phyloP scores from a whole-genome alignment of 768 basidiomycete species.

The Leucocoprinus leucothites region DNA sequence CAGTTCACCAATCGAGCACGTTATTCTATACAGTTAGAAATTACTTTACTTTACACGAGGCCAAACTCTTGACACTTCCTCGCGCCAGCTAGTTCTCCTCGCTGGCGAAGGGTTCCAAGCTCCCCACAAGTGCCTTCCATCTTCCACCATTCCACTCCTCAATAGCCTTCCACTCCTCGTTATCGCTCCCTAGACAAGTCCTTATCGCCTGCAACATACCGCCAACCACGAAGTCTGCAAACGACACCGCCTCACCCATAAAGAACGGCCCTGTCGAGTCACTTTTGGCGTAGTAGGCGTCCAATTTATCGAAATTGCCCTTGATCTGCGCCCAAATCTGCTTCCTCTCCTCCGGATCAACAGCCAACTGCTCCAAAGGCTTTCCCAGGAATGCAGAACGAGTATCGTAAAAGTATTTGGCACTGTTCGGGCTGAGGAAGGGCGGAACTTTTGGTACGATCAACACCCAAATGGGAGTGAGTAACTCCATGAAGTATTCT shows the following conservation, averaged over 20 bases:
- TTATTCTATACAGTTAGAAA: too few species aligned
- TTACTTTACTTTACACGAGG: too few species aligned
- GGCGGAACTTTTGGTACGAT: neutral
- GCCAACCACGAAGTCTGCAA: slow-evolving; percentile 24
- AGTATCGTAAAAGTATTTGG: slow-evolving; percentile 2
- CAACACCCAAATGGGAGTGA: neutral
- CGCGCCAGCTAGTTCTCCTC: neutral
- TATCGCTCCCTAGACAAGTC: slow-evolving; percentile 20
- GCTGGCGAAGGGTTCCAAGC: slow-evolving; percentile 10
- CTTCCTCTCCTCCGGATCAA: neutral
- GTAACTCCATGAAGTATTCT: neutral
- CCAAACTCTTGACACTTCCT: neutral
- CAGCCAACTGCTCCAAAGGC: neutral
- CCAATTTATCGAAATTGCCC: neutral
- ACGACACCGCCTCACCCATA: slow-evolving; percentile 16
- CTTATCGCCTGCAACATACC: slow-evolving; percentile 19
- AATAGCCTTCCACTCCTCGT: slow-evolving; percentile 22
- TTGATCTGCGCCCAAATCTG: slow-evolving; percentile 8
- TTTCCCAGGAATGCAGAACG: slow-evolving; percentile 5
- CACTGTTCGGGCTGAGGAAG: slow-evolving; percentile 1
- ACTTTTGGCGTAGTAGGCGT: slow-evolving; percentile 2
- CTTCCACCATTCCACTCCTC: slow-evolving; percentile 19
- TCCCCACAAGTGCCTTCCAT: slow-evolving; percentile 19
- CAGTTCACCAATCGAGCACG: too few species aligned
- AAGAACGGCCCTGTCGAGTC: neutral